phyloP scores from a whole-genome alignment of 108 stramenopile species.

The Cyclostephanos invisitatus region DNA sequence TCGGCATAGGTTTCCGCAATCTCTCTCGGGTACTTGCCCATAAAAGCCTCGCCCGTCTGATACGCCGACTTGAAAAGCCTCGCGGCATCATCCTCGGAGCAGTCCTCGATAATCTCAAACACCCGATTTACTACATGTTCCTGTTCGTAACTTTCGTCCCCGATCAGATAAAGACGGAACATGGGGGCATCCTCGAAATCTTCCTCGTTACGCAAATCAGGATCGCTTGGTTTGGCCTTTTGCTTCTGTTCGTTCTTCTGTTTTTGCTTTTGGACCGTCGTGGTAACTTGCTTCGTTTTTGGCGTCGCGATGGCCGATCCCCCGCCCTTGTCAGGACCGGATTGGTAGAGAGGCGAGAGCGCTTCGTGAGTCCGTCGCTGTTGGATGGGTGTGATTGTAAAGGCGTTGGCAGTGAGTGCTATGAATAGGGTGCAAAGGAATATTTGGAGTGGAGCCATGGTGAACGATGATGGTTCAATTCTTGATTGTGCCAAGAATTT shows the following conservation, averaged over 20 bases:
- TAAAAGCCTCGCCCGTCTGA: slow-evolving; percentile 72
- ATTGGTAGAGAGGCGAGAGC: slow-evolving; percentile 15
- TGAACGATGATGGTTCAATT: neutral
- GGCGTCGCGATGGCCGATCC: slow-evolving; percentile 81
- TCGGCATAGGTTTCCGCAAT: slow-evolving; percentile 82
- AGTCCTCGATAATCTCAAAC: slow-evolving; percentile 72
- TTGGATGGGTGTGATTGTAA: slow-evolving; percentile 24
- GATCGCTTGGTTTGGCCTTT: slow-evolving; percentile 53
- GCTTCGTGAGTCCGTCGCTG: slow-evolving; percentile 4
- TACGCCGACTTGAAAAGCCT: slow-evolving; percentile 68
- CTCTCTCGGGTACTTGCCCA: slow-evolving; percentile 84
- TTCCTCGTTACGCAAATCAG: slow-evolving; percentile 58
- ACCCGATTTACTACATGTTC: slow-evolving; percentile 84
- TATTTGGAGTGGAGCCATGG: slow-evolving; percentile 32
- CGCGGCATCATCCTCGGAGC: slow-evolving; percentile 74
- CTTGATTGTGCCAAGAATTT: no score
- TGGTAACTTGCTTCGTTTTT: slow-evolving; percentile 50
- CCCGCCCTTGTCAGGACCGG: slow-evolving; percentile 49
- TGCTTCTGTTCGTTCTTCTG: slow-evolving; percentile 41
- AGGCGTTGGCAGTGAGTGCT: slow-evolving; percentile 24
- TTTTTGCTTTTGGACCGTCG: slow-evolving; percentile 57
- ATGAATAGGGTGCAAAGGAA: slow-evolving; percentile 18
- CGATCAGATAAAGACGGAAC: slow-evolving; percentile 85
- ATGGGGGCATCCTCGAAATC: slow-evolving; percentile 91
- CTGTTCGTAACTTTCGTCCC: slow-evolving; percentile 86